Evolutionary conservation across 2,329 filamentous ascomycete genomes (phyloP).

Genomic region (Arthrobotrys sphaeroides): DNA sequence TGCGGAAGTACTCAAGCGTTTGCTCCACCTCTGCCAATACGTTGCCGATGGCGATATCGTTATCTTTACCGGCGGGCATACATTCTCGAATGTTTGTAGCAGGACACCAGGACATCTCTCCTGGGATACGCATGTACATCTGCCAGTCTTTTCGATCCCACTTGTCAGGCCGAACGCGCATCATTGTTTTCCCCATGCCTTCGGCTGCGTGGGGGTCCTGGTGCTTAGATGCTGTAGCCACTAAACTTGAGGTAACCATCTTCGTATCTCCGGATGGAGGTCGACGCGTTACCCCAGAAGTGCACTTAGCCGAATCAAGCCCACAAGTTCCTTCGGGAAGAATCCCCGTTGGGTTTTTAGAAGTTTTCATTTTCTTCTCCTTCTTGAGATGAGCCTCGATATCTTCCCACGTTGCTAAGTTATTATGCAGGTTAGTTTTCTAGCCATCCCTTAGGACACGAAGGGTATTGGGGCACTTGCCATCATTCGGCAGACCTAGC

Average conservation of each 20-base stretch:
- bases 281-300: too few relatives aligned
- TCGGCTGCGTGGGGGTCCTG: not conserved
- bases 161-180: not conserved
- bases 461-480: not conserved
- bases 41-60: not conserved
- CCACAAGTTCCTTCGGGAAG: too few relatives aligned
- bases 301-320: too few relatives aligned
- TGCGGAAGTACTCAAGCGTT: slow-evolving; percentile 5
- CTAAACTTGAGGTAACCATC: not conserved
- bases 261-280: too few relatives aligned
- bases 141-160: slow-evolving; percentile 23
- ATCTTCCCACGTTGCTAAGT: not conserved
- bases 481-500: not conserved
- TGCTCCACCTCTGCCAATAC: not conserved
- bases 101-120: slow-evolving; percentile 31
- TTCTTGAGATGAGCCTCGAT: not conserved
- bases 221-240: not conserved
- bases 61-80: not conserved
- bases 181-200: not conserved
- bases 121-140: not conserved
- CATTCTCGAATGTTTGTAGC: slow-evolving; percentile 1
- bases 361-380: not conserved
- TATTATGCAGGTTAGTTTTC: too few relatives aligned
- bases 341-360: too few relatives aligned
- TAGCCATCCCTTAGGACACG: not conserved